Evolutionary conservation across 2,329 filamentous ascomycete species (phyloP).

Genomic region (Lecanicillium sp.): DNA sequence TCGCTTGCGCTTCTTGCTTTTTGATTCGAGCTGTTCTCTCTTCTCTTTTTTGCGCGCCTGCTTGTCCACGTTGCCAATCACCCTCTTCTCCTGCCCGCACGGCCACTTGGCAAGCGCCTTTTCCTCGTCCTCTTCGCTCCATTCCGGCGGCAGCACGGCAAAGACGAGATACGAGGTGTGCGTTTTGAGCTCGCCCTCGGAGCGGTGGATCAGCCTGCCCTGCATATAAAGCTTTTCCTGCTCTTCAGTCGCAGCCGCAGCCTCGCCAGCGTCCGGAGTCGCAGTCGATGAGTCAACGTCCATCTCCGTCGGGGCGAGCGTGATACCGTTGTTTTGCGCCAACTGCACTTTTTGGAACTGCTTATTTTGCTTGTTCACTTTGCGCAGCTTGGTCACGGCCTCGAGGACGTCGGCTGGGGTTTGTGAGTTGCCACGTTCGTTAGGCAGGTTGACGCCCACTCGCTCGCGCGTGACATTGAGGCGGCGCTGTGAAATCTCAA

Average conservation of each 20-base stretch:
- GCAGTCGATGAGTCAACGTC: conserved; percentile 30
- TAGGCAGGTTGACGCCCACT: conserved; percentile 58
- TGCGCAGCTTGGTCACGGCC: conserved; percentile 64
- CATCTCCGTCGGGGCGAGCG: conserved; percentile 34
- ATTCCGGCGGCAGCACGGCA: conserved; percentile 78
- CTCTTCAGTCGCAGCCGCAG: conserved; percentile 17
- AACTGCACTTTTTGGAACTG: conserved; percentile 50
- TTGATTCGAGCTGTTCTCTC: conserved; percentile 41
- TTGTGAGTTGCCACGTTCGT: conserved; percentile 65
- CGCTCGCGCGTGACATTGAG: conserved; percentile 79
- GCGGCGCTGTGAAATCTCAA: conserved; percentile 74
- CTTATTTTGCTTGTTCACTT: conserved; percentile 64
- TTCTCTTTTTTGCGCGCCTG: conserved; percentile 51
- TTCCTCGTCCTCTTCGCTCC: conserved; percentile 76
- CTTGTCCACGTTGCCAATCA: conserved; percentile 49
- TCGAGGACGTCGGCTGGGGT: conserved; percentile 71
- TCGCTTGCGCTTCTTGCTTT: conserved; percentile 38
- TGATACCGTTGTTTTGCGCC: conserved; percentile 21
- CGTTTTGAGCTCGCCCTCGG: conserved; percentile 85
- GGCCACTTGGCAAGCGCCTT: conserved; percentile 60
- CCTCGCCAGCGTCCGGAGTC: conserved; percentile 18
- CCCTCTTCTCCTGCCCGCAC: conserved; percentile 45
- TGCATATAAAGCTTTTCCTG: conserved; percentile 60
- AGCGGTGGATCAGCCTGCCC: conserved; percentile 71
- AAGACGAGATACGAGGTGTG: conserved; percentile 98